Conservation (phyloP, 2,329 filamentous ascomycete genomes). For the Colletotrichum sp. region DNA sequence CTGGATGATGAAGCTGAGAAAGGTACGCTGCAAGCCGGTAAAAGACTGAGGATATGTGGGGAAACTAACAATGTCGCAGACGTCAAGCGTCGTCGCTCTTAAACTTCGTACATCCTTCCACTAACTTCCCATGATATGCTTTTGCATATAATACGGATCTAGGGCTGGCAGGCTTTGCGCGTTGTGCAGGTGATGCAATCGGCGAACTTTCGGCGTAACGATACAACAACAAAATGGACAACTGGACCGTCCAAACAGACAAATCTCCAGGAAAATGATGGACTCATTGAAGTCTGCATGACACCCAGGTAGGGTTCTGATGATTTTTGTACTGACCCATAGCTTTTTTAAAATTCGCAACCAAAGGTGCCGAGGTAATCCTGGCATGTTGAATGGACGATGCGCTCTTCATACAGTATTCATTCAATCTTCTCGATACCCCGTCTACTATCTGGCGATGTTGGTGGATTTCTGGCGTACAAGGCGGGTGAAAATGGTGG, state of each 20-base stretch:
- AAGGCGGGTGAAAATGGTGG: not conserved
- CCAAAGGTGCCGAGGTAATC: not conserved
- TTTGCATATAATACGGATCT: not conserved
- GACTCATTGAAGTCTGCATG: not conserved
- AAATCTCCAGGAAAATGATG: not conserved
- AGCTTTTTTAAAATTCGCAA: not conserved
- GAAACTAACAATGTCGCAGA: conserved; percentile 23
- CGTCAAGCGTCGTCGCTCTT: conserved; percentile 30
- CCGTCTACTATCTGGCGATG: conserved; percentile 11
- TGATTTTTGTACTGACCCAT: conserved; percentile 12
- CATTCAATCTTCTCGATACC: conserved; percentile 13
- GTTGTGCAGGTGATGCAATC: not conserved
- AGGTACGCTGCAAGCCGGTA: conserved; percentile 17
- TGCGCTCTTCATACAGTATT: not conserved
- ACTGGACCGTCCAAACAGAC: not conserved
- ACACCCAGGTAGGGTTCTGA: conserved; percentile 14
- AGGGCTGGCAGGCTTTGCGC: not conserved
- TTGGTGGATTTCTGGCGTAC: conserved; percentile 19
- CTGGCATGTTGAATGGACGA: not conserved
- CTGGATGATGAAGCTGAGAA: conserved; percentile 25
- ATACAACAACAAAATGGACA: not conserved
- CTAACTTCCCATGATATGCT: conserved; percentile 7
- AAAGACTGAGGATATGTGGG: not conserved
- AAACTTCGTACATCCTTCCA: not conserved
- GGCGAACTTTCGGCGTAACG: not conserved